These are phyloP conservation scores for Scedosporium apiospermum DNA, from an alignment of 2,329 filamentous ascomycete species.

Conservation along the genomic window DNA sequence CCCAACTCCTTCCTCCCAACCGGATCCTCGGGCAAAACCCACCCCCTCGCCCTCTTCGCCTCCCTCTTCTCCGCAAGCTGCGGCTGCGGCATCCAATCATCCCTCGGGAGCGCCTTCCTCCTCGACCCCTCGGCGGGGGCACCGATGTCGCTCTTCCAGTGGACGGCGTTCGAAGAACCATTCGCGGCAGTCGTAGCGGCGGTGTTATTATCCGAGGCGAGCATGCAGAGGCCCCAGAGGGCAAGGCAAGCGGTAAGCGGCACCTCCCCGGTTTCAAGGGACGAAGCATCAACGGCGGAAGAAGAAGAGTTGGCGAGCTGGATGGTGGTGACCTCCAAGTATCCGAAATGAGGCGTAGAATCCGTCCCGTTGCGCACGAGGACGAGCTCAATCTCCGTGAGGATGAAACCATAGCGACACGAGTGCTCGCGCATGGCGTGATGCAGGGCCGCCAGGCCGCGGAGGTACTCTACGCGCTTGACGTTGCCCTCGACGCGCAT, in stretches of 20 bases:
- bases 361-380: conserved; percentile 73
- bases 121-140: conserved; percentile 64
- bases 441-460: conserved; percentile 77
- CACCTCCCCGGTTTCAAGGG: conserved; percentile 24
- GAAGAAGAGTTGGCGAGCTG: conserved; percentile 38
- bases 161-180: conserved; percentile 40
- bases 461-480: conserved; percentile 81
- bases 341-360: conserved; percentile 74
- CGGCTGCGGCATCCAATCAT: conserved; percentile 66
- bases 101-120: conserved; percentile 58
- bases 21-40: conserved; percentile 67
- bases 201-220: conserved; percentile 37
- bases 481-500: conserved; percentile 82
- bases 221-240: conserved; percentile 68
- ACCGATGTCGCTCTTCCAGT: conserved; percentile 64
- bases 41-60: conserved; percentile 63
- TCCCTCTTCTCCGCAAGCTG: conserved; percentile 67
- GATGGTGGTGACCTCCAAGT: conserved; percentile 62
- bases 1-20: conserved; percentile 64
- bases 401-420: conserved; percentile 90
- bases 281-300: conserved; percentile 17
- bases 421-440: conserved; percentile 88
- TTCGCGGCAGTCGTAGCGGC: conserved; percentile 25
- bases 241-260: conserved; percentile 63
- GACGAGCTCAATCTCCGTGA: conserved; percentile 91